Evolutionary conservation across 805 yeast genomes (phyloP), one percentile per base, ranked within the genome.

Genomic region (Clavispora santaluciae): DNA sequence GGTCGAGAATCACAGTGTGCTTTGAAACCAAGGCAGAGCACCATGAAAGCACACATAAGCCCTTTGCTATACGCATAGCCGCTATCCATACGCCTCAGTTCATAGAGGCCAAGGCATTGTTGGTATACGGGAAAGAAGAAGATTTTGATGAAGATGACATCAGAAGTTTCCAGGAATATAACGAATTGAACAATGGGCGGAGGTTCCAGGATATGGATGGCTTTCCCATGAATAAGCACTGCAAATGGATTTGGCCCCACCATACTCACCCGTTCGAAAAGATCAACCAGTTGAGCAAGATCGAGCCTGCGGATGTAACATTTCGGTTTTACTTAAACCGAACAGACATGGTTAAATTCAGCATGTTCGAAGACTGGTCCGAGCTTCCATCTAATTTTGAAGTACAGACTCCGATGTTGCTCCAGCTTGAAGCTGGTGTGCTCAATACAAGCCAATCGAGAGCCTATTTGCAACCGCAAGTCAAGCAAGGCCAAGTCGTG

Each of bases 281-380:
- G 7, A 17, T 9, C 1, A 13, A 33, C 33, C 16, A 10, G 16
- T 31, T 45, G 22, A 11, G 22, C 5, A 8, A 17, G 20, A 37
- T 40, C 8, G 49, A 44, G 37, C 48, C 45, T 38, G 64, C 57
- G 20, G 54, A 55, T 41, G 60, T 48, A 35, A 66, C 60, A 20
- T 59, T 44, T 42, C 53, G 35, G 43, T 59, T 59, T 40, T 60
- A 37, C 41, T 59, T 50, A 51, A 66, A 55, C 49, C 49, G 64
- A 49, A 60, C 54, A 35, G 68, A 51, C 40, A 48, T 39, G 34
- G 62, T 54, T 4, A 44, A 49, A 16, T 62, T 61, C 44, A 49
- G 60, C 22, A 52, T 61, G 57, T 55, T 55, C 29, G 39, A 44
- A 23, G 51, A 53, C 37, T 54, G 57, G 5, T 39, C 52, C 0